Conservation (phyloP, 768 basidiomycete genomes). For the Suillus americanus region DNA sequence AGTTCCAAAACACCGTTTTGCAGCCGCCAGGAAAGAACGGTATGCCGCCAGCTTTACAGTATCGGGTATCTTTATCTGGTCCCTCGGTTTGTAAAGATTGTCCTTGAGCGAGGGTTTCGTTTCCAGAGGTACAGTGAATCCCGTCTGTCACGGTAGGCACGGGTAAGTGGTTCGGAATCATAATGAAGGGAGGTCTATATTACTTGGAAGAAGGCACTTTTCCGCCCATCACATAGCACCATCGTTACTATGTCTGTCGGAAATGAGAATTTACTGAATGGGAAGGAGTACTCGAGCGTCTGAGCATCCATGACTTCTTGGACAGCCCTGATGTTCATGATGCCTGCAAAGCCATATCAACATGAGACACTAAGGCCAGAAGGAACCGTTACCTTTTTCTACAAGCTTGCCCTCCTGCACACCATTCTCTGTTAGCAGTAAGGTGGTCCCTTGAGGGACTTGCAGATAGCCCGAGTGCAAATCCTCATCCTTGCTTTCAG, state of each 20-base stretch:
- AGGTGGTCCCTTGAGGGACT: conserved; percentile 57
- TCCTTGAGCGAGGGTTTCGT: conserved; percentile 22
- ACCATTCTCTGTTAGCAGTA: conserved; percentile 65
- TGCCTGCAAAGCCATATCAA: conserved; percentile 38
- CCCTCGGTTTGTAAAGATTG: conserved; percentile 48
- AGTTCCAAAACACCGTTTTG: conserved; percentile 47
- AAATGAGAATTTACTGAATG: conserved; percentile 71
- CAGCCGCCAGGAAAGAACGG: conserved; percentile 58
- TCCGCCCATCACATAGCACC: conserved; percentile 59
- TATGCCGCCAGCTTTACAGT: conserved; percentile 51
- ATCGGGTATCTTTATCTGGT: conserved; percentile 46
- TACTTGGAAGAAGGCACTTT: conserved; percentile 75
- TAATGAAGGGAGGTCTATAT: background rate
- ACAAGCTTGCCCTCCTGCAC: conserved; percentile 67
- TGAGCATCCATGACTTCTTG: conserved; percentile 67
- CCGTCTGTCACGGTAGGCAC: conserved; percentile 45
- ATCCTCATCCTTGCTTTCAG: conserved; percentile 70
- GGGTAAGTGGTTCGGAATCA: background rate
- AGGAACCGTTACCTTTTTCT: conserved; percentile 39
- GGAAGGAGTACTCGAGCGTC: conserved; percentile 72
- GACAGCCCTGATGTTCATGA: conserved; percentile 60
- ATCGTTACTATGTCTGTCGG: conserved; percentile 72
- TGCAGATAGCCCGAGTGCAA: conserved; percentile 75
- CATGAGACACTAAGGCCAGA: background rate
- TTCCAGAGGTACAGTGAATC: conserved; percentile 52